Evolutionary conservation across 2,329 filamentous ascomycete species (phyloP).

Genomic region (Rhynchosporium agropyri): DNA sequence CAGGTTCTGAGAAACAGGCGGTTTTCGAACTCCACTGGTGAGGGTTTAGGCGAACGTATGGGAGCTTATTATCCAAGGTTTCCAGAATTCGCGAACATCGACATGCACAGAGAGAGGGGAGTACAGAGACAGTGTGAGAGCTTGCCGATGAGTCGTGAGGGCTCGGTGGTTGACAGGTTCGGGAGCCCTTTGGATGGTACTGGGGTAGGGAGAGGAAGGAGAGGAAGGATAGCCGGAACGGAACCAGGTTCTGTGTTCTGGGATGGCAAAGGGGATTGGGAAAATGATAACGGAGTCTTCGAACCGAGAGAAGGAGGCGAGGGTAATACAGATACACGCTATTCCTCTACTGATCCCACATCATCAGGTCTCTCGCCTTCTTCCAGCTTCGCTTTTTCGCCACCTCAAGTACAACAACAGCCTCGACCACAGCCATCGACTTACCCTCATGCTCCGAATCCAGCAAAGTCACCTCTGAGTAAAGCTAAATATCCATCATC

Average conservation of each 20-base stretch:
- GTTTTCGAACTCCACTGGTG: conserved; percentile 12
- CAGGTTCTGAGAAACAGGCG: conserved; percentile 1
- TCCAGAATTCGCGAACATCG: conserved; percentile 47
- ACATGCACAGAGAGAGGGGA: background rate
- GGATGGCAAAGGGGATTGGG: background rate
- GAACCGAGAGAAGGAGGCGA: no score
- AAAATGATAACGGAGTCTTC: no score
- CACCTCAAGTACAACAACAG: no score
- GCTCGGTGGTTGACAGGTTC: conserved; percentile 42
- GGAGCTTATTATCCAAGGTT: conserved; percentile 36
- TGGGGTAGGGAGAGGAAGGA: background rate
- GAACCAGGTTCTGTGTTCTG: conserved; percentile 31
- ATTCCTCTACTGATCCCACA: no score
- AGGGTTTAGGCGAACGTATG: background rate
- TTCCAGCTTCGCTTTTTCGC: no score
- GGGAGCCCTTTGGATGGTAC: background rate
- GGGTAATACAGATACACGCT: no score
- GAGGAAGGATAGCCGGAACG: conserved; percentile 35
- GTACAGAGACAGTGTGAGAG: conserved; percentile 49
- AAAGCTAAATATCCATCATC: background rate
- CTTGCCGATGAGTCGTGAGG: conserved; percentile 53
- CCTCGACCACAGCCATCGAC: no score
- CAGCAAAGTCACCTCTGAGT: no score
- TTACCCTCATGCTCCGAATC: no score
- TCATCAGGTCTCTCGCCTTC: no score